A percentile compares a stretch with the other conserved stretches of the same genome.
Evolutionary conservation across 768 basidiomycete genomes (phyloP).

Genomic region (Mycena amicta): DNA sequence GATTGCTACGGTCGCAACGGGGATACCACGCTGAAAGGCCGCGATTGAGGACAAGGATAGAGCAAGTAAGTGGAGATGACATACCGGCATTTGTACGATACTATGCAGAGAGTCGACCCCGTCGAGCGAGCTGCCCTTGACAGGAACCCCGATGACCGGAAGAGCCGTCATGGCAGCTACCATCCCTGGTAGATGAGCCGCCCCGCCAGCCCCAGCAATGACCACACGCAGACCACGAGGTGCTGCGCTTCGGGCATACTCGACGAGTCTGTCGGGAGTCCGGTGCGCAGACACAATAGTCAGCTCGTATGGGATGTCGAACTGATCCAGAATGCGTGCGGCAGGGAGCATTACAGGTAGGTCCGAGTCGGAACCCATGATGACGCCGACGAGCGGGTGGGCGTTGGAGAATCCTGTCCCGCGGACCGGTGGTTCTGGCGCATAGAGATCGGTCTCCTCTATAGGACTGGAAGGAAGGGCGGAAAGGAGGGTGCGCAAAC

Average conservation of each 20-base stretch:
- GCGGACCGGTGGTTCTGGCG: constrained; percentile 46
- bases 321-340: constrained; percentile 80
- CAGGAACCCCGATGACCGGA: constrained; percentile 95
- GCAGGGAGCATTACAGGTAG: constrained; percentile 92
- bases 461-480: constrained; percentile 55
- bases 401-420: constrained; percentile 59
- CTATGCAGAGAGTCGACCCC: constrained; percentile 97
- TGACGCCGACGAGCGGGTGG: constrained; percentile 84
- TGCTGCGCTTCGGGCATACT: constrained; percentile 78
- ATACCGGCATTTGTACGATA: constrained; percentile 98
- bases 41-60: constrained; percentile 1
- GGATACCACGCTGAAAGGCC: constrained; percentile 79
- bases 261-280: constrained; percentile 83
- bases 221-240: constrained; percentile 70
- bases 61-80: constrained; percentile 32
- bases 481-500: constrained; percentile 75
- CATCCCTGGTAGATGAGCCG: constrained; percentile 98
- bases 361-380: constrained; percentile 99
- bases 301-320: constrained; percentile 86
- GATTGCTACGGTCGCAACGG: constrained; percentile 96
- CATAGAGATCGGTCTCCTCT: constrained; percentile 55
- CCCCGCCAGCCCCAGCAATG: constrained; percentile 97
- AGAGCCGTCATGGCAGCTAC: constrained; percentile 91
- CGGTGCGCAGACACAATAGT: constrained; percentile 97
- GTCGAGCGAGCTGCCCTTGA: constrained; percentile 90